phyloP scores from a whole-genome alignment of 2,329 filamentous ascomycete species.

The Neofusicoccum ribis region DNA sequence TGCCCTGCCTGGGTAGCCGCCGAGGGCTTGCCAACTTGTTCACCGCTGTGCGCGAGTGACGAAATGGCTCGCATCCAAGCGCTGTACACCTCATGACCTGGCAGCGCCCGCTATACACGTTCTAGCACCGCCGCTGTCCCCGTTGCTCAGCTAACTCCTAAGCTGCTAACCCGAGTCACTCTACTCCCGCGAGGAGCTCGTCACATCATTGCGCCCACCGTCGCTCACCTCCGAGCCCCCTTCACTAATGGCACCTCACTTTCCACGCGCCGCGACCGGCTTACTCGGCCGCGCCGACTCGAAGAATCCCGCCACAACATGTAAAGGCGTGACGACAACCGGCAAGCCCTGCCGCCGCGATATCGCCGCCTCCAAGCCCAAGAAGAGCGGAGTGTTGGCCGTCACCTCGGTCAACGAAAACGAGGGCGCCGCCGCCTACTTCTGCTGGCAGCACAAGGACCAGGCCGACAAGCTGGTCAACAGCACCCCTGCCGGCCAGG shows the following conservation, averaged over 20 bases:
- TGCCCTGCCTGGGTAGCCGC: constrained; percentile 8
- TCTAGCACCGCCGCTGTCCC: background rate
- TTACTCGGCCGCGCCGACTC: constrained; percentile 69
- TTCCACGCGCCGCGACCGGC: background rate
- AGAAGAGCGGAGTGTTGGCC: constrained; percentile 42
- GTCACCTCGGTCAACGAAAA: constrained; percentile 51
- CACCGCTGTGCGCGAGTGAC: constrained; percentile 12
- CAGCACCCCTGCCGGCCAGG: constrained; percentile 21
- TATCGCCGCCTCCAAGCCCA: constrained; percentile 53
- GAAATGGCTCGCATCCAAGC: constrained; percentile 5
- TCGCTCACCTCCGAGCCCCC: constrained; percentile 22
- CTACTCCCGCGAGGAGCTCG: constrained; percentile 24
- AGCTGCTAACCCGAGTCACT: constrained; percentile 1
- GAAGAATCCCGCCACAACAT: constrained; percentile 79
- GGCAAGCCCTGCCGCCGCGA: constrained; percentile 82
- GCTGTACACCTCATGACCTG: background rate
- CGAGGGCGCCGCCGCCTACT: constrained; percentile 62
- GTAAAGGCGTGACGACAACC: constrained; percentile 78
- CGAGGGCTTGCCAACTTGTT: constrained; percentile 7
- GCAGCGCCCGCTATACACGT: background rate
- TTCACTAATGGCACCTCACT: constrained; percentile 1
- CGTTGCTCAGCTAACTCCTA: constrained; percentile 1
- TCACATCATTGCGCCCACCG: constrained; percentile 23
- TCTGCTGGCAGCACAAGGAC: constrained; percentile 95
- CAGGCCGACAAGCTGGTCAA: constrained; percentile 61